A percentile compares a stretch with the other conserved stretches of the same genome.
Evolutionary conservation across 225 moss, liverwort and hornwort species (phyloP).

Genomic region (Bryum argenteum): DNA sequence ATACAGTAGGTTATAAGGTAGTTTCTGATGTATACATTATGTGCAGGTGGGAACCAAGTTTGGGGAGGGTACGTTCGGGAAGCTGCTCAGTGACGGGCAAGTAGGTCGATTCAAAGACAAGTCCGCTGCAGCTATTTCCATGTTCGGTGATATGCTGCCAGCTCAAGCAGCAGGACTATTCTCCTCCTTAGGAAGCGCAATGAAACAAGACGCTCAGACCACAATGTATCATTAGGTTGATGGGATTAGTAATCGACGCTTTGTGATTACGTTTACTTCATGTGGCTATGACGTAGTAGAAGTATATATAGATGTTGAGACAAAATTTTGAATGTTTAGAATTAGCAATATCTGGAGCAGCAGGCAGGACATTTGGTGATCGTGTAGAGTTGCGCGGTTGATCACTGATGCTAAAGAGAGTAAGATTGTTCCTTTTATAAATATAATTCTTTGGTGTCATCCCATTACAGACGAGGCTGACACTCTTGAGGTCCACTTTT

Average conservation of each 20-base stretch:
- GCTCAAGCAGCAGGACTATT: conserved; percentile 88
- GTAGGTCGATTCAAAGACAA: conserved; percentile 88
- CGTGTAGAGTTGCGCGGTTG: conserved; percentile 51
- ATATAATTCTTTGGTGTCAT: conserved; percentile 58
- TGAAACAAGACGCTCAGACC: conserved; percentile 60
- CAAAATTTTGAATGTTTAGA: conserved; percentile 34
- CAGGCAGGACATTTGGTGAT: conserved; percentile 36
- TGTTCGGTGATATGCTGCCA: conserved; percentile 92
- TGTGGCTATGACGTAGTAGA: conserved; percentile 28
- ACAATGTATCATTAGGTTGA: conserved; percentile 53
- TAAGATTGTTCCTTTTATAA: conserved; percentile 37
- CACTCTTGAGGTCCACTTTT: conserved; percentile 37
- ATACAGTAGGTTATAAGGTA: background rate
- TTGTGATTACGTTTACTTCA: conserved; percentile 22
- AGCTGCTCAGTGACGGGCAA: conserved; percentile 84
- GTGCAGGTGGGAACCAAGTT: conserved; percentile 89
- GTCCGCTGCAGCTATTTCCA: conserved; percentile 91
- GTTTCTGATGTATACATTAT: conserved; percentile 9
- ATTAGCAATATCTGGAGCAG: conserved; percentile 28
- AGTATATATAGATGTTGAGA: conserved; percentile 28
- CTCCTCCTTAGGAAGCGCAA: conserved; percentile 82
- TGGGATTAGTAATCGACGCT: background rate
- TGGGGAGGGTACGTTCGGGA: conserved; percentile 87
- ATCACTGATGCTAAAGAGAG: conserved; percentile 44
- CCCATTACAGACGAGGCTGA: conserved; percentile 46